Percentiles rank a stretch among this genome's conserved stretches.
phyloP scores from a whole-genome alignment of 2,329 filamentous ascomycete genomes.

The Didymella exigua region DNA sequence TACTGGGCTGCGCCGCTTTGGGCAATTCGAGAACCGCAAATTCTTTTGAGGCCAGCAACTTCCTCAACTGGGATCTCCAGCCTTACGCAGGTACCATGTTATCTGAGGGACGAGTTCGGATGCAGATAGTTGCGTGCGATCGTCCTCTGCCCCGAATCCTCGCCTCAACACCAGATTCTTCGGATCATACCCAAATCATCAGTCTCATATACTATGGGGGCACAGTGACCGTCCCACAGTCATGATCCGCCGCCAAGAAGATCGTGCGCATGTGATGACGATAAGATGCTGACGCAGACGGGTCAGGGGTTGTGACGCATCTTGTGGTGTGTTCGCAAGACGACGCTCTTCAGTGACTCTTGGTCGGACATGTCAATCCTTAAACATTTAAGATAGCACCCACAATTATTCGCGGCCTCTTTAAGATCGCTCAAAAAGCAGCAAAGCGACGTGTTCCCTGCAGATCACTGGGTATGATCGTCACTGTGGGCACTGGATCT shows the following conservation, averaged over 20 bases:
- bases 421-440: background rate
- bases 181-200: background rate
- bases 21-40: background rate
- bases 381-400: background rate
- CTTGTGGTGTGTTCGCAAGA: background rate
- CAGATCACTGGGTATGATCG: background rate
- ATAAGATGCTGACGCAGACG: slow-evolving; percentile 1
- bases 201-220: background rate
- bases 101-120: background rate
- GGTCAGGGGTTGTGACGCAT: background rate
- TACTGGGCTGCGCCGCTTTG: slow-evolving; percentile 6
- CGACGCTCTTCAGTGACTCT: background rate
- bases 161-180: background rate
- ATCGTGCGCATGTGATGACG: background rate
- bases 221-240: background rate
- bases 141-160: background rate
- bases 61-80: background rate
- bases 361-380: background rate
- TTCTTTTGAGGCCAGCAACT: background rate
- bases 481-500: background rate
- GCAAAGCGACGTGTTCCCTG: background rate
- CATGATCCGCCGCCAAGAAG: slow-evolving; percentile 2
- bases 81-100: background rate
- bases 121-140: background rate
- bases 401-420: background rate